A percentile compares a stretch with the other conserved stretches of the same genome.
phyloP scores from a whole-genome alignment of 1,284 basidiomycete genomes.

The Fomes fomentarius region DNA sequence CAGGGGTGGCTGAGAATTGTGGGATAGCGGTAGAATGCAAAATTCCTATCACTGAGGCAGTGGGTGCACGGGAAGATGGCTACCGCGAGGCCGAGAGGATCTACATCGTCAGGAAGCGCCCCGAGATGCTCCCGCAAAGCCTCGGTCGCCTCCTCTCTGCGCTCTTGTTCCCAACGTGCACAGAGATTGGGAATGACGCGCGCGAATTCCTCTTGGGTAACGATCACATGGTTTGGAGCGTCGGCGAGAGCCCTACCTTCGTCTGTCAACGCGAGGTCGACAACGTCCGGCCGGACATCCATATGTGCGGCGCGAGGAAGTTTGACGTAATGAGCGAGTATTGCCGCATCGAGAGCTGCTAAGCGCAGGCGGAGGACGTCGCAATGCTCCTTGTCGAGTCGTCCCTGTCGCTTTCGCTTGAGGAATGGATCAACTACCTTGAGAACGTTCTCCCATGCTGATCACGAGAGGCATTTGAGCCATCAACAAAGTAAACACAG shows the following conservation, averaged over 20 bases:
- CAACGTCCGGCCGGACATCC: not conserved
- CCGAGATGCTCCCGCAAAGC: too few relatives aligned
- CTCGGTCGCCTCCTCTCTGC: too few relatives aligned
- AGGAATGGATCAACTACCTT: not conserved
- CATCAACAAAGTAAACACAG: not conserved
- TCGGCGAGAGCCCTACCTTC: not conserved
- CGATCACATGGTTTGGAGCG: not conserved
- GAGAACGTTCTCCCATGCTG: not conserved
- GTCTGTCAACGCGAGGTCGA: not conserved
- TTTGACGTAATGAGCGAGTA: not conserved
- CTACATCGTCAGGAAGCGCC: too few relatives aligned
- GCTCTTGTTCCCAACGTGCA: too few relatives aligned
- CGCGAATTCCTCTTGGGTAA: not conserved
- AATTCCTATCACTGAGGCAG: too few relatives aligned
- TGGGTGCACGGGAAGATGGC: too few relatives aligned
- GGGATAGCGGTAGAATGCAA: too few relatives aligned
- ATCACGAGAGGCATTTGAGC: not conserved
- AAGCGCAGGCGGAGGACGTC: not conserved
- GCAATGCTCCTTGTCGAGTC: not conserved
- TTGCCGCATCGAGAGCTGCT: not conserved
- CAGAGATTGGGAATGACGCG: too few relatives aligned
- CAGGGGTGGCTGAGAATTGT: too few relatives aligned
- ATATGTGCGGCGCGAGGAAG: not conserved
- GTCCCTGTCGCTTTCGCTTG: not conserved
- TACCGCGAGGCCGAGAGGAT: too few relatives aligned